phyloP scores from a whole-genome alignment of 2,329 filamentous ascomycete genomes.

The Sclerotinia trifoliorum region DNA sequence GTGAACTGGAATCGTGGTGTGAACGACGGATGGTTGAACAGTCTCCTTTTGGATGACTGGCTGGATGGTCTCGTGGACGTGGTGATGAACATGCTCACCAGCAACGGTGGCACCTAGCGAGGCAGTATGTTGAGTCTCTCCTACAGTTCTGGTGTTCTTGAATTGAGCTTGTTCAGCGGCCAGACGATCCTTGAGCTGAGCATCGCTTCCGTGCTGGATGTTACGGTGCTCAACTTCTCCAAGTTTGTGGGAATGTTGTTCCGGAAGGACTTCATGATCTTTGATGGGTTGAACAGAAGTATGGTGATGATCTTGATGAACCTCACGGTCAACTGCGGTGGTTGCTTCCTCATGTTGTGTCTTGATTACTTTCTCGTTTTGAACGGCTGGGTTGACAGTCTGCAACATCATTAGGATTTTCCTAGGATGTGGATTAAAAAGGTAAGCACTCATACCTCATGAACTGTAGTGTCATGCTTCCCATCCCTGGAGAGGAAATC shows the following conservation, averaged over 20 bases:
- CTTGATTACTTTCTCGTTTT: conserved; percentile 58
- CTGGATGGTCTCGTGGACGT: conserved; percentile 52
- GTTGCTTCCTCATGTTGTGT: conserved; percentile 61
- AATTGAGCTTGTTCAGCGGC: conserved; percentile 55
- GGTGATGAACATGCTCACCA: conserved; percentile 64
- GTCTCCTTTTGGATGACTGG: conserved; percentile 70
- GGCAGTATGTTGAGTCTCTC: conserved; percentile 50
- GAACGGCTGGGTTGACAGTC: conserved; percentile 58
- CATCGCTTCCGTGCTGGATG: conserved; percentile 58
- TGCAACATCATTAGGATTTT: conserved; percentile 22
- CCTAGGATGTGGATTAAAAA: not conserved
- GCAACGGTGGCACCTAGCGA: conserved; percentile 50
- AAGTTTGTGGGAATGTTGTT: conserved; percentile 61
- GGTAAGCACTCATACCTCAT: conserved; percentile 47
- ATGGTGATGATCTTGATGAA: conserved; percentile 72
- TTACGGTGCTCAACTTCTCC: conserved; percentile 58
- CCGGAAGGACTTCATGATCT: conserved; percentile 54
- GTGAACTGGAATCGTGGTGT: conserved; percentile 70
- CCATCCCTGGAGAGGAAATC: conserved; percentile 61
- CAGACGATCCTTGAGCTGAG: conserved; percentile 48
- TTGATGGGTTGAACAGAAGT: conserved; percentile 65
- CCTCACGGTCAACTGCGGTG: conserved; percentile 64
- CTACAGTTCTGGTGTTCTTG: conserved; percentile 48
- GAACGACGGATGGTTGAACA: conserved; percentile 64
- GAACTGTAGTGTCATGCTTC: conserved; percentile 68